Base-by-base conservation (phyloP, 1,284 basidiomycete species). In the Leccinum angustisporum region DNA sequence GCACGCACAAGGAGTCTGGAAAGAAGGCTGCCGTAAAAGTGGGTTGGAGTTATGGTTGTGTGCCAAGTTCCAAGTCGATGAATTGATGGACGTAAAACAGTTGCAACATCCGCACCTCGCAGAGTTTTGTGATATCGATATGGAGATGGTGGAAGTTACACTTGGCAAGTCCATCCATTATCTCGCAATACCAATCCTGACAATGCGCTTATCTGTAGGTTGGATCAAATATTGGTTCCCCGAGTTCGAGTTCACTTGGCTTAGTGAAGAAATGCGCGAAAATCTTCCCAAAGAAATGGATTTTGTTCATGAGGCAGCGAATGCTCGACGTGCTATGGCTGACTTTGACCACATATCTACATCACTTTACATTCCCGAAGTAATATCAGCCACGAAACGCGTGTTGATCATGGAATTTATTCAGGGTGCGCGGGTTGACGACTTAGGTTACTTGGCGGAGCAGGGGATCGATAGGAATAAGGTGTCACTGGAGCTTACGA, bases 261-360 rank as follows among this genome's bases (percentile, higher is more conserved):
- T 98, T 8, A 90, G 86, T 3, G 91, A 94, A 71, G 95, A 97
- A 78, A 95, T 97, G 92, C 86, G 92, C 57, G 86, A 90, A 69
- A 96, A 95, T 76, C 78, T 97, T 48, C 95, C 97, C 0, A 91
- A 95, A 67, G 97, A 99, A 77, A 94, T 98, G 92, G 87, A 97
- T 75, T 97, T 97, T 70, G 78, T 86, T 14, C 90, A 96, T 70
- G 97, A 99, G 80, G 94, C 95, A 1, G 76, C 79, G 11, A 99
- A 99, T 73, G 90, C 97, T 2, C 80, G 81, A 40, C 82, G 88
- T 46, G 90, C 92, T 5, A 77, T 75, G 21, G 72, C 82, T 1
- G 92, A 98, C 68, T 99, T 99, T 74, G 77, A 82, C 33, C 71
- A 87, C 56, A 77, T 90, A 55, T 81, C 83, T 55, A 95, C 94